Percentiles rank a stretch among this genome's conserved stretches.
Conservation (phyloP, 805 yeast species). For the Ogataea kodamae region DNA sequence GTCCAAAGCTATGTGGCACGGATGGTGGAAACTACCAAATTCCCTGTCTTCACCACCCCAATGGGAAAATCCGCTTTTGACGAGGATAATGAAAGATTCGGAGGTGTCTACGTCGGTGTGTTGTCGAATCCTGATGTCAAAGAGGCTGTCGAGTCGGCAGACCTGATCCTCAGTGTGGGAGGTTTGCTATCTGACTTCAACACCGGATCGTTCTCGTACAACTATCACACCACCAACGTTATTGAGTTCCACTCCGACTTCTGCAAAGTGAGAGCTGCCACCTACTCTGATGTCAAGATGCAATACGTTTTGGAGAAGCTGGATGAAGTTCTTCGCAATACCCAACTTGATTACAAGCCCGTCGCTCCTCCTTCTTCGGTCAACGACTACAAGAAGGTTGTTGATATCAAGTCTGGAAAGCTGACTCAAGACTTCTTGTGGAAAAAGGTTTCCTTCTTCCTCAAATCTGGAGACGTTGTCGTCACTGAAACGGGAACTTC, state of each 20-base stretch:
- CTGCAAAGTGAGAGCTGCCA: slow-evolving; percentile 65
- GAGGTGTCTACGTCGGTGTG: slow-evolving; percentile 86
- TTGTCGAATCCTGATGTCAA: slow-evolving; percentile 70
- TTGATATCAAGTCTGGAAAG: slow-evolving; percentile 41
- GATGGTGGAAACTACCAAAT: slow-evolving; percentile 64
- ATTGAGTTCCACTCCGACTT: slow-evolving; percentile 78
- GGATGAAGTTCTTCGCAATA: slow-evolving; percentile 34
- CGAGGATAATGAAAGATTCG: slow-evolving; percentile 69
- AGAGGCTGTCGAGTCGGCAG: slow-evolving; percentile 69
- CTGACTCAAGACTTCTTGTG: slow-evolving; percentile 67
- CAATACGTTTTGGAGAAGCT: slow-evolving; percentile 48
- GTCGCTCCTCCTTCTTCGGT: slow-evolving; percentile 50
- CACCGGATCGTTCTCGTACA: slow-evolving; percentile 82
- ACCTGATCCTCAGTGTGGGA: slow-evolving; percentile 75
- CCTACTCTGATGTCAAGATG: slow-evolving; percentile 73
- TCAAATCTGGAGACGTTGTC: slow-evolving; percentile 62
- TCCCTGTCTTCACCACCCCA: slow-evolving; percentile 83
- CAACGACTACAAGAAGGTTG: slow-evolving; percentile 37
- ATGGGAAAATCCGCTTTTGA: slow-evolving; percentile 84
- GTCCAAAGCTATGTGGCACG: slow-evolving; percentile 59
- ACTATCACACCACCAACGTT: slow-evolving; percentile 69
- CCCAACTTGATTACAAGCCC: slow-evolving; percentile 42
- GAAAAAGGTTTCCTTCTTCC: slow-evolving; percentile 61
- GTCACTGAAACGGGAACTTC: slow-evolving; percentile 75
- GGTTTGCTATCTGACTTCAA: slow-evolving; percentile 84